A percentile compares a stretch with the other conserved stretches of the same genome.
Conservation (phyloP, 768 basidiomycete species). For the Pleurotus tuber-regium region DNA sequence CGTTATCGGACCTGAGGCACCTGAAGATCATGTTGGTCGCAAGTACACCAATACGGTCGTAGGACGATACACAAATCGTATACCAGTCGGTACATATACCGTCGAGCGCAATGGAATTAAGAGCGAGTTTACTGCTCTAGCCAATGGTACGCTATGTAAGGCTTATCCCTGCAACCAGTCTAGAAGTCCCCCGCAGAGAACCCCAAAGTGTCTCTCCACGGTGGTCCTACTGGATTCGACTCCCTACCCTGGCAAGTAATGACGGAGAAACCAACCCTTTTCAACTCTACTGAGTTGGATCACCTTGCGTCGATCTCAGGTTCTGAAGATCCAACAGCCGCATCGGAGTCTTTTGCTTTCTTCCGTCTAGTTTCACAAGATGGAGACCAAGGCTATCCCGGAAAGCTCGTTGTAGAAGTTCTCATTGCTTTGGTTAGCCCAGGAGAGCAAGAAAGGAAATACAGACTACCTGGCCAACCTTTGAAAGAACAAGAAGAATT, state of each 20-base stretch:
- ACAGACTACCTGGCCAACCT: constrained; percentile 15
- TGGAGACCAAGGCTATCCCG: constrained; percentile 73
- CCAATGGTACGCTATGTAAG: constrained; percentile 34
- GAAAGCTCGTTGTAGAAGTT: constrained; percentile 57
- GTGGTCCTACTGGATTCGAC: constrained; percentile 69
- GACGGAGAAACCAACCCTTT: constrained; percentile 44
- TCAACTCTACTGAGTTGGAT: constrained; percentile 50
- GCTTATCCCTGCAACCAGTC: background rate
- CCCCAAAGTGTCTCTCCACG: constrained; percentile 64
- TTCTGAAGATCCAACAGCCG: constrained; percentile 10
- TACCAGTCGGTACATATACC: constrained; percentile 56
- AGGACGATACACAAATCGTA: constrained; percentile 70
- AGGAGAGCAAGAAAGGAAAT: constrained; percentile 27
- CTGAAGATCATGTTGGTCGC: constrained; percentile 52
- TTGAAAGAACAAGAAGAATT: constrained; percentile 31
- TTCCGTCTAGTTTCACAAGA: constrained; percentile 59
- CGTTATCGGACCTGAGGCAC: constrained; percentile 68
- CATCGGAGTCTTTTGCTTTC: constrained; percentile 37
- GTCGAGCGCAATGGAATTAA: constrained; percentile 53
- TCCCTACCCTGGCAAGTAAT: constrained; percentile 49
- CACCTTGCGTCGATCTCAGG: constrained; percentile 33
- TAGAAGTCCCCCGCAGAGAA: constrained; percentile 32
- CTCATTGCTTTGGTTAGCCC: constrained; percentile 48
- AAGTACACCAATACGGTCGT: constrained; percentile 75
- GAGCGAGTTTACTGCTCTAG: constrained; percentile 41